Percentiles rank a stretch among this genome's conserved stretches.
Evolutionary conservation across 768 basidiomycete genomes (phyloP).

Genomic region (Trametes cubensis): DNA sequence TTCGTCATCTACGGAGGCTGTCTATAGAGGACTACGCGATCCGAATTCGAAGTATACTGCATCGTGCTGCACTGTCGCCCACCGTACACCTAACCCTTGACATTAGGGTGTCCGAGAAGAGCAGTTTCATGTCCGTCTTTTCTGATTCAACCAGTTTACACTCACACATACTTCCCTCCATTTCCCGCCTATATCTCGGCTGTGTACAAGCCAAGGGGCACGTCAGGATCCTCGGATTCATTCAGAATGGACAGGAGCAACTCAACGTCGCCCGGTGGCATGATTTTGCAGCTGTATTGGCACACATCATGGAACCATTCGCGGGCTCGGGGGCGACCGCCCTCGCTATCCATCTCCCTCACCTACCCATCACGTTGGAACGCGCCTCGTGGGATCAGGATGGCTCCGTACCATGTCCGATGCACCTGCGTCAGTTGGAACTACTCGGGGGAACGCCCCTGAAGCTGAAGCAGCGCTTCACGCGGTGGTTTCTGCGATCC

Average conservation of each 20-base stretch:
- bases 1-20: too few relatives aligned
- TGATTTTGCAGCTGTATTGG: background rate
- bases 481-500: background rate
- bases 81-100: background rate
- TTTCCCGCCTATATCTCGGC: background rate
- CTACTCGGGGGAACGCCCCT: background rate
- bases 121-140: background rate
- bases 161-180: background rate
- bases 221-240: background rate
- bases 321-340: background rate
- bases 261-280: background rate
- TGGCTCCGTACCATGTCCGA: background rate
- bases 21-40: too few relatives aligned
- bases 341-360: background rate
- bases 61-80: background rate
- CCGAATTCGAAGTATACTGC: background rate
- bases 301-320: background rate
- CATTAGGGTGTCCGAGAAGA: background rate
- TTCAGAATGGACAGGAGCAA: background rate
- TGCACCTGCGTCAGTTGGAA: background rate
- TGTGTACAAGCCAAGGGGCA: background rate
- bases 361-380: background rate
- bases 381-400: background rate
- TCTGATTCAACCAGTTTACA: background rate
- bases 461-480: background rate